Base-by-base conservation (phyloP, 768 basidiomycete genomes). In the Cyathus striatus region DNA sequence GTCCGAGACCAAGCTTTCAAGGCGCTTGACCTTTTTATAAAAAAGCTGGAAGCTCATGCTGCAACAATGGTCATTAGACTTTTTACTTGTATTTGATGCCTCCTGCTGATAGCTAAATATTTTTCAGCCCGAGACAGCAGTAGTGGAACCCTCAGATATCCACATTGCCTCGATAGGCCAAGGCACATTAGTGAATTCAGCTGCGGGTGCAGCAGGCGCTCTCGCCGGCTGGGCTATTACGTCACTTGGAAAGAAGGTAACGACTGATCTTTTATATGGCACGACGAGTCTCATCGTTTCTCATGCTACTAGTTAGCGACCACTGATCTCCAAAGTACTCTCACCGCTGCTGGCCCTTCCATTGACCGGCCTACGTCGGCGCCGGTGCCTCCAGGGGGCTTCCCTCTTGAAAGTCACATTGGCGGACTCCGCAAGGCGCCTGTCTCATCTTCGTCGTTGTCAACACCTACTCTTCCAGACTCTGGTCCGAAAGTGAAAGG, bases 1-100 rank as follows among this genome's bases (percentile, higher is more conserved):
- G 95, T 98, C 0, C 79, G 96, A 16, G 94, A 97, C 62, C 95
- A 97, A 55, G 95, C 90, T 2, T 97, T 95, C 73, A 95, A 89
- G 62, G 86, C 92, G 5, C 72, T 95, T 42, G 89, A 90, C 33
- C 66, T 95, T 38, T 93, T 96, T 55, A 69, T 95, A 48, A 89
- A 87, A 60, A 81, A 76, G 49, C 64, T 97, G 22, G 91, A 96
- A 56, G 75, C 68, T 6, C 76, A 96, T 52, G 89, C 85, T 2
- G 74, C 75, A 0, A 73, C 78, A 2, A 88, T 99, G 93, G 94
- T n/a, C n/a, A n/a, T n/a, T n/a, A n/a, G n/a, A n/a, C n/a, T 92
- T 41, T n/a, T 73, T 39, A 6, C 30, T 20, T 27, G 9, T 40
- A 12, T 23, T 35, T 24, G 24, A 21, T 17, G 13, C 25, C n/a